These are phyloP conservation scores for Adansonia gregorii DNA, from an alignment of 441 rosid species.

Conservation along the genomic window DNA sequence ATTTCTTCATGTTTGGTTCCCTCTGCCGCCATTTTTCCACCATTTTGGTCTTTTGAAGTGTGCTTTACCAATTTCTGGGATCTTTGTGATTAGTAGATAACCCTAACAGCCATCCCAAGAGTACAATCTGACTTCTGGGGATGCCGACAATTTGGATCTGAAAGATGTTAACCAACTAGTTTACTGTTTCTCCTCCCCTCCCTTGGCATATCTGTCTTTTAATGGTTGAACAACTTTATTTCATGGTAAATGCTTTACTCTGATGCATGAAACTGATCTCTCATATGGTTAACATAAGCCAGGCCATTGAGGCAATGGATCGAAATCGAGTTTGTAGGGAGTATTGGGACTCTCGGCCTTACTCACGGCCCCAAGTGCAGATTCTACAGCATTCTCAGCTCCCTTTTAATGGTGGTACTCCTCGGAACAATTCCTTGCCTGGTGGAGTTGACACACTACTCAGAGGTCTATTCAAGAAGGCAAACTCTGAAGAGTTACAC, in stretches of 20 bases:
- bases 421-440: constrained; percentile 37
- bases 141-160: background rate
- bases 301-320: constrained; percentile 96
- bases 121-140: background rate
- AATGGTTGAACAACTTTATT: background rate
- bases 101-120: background rate
- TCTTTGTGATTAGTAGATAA: background rate
- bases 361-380: constrained; percentile 83
- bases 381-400: constrained; percentile 52
- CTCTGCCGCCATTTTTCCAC: background rate
- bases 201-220: background rate
- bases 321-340: constrained; percentile 77
- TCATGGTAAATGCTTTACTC: constrained; percentile 4
- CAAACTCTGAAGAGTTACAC: constrained; percentile 64
- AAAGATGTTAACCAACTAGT: background rate
- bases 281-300: constrained; percentile 27
- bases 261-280: constrained; percentile 18
- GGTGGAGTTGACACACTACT: constrained; percentile 47
- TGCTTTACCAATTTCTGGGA: background rate
- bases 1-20: background rate
- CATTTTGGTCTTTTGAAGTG: background rate
- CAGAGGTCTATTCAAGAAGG: constrained; percentile 72
- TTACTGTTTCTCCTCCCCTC: background rate
- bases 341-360: constrained; percentile 96
- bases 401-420: constrained; percentile 32